Conservation (phyloP, 805 yeast genomes). For the Candida lessepsii region DNA sequence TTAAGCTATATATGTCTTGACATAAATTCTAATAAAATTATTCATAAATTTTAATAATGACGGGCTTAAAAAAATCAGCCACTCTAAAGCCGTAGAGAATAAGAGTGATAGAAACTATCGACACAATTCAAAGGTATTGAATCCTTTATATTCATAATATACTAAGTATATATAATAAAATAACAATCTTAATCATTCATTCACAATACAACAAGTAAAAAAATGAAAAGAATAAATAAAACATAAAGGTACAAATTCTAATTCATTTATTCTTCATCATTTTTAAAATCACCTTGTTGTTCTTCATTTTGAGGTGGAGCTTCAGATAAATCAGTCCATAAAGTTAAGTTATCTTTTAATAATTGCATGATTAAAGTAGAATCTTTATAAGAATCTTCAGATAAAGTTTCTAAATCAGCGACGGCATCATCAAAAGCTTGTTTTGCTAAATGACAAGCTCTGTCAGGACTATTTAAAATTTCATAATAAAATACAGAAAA, state of each 20-base stretch:
- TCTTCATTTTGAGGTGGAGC: conserved; percentile 49
- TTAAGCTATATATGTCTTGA: too few relatives aligned
- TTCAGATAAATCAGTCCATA: conserved; percentile 96
- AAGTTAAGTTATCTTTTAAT: conserved; percentile 95
- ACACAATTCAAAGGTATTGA: neutral
- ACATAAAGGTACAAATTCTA: conserved; percentile 6
- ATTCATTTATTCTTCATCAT: conserved; percentile 17
- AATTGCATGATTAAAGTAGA: conserved; percentile 98
- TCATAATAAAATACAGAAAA: conserved; percentile 98
- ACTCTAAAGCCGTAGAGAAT: too few relatives aligned
- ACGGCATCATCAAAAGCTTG: conserved; percentile 99
- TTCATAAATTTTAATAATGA: too few relatives aligned
- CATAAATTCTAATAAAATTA: too few relatives aligned
- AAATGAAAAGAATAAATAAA: conserved; percentile 5
- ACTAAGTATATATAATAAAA: conserved; percentile 10
- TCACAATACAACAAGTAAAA: conserved; percentile 6
- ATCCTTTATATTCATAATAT: conserved; percentile 8
- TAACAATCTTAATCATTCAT: conserved; percentile 13
- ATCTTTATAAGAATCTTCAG: conserved; percentile 98
- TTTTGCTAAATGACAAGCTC: conserved; percentile 98
- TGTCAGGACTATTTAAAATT: conserved; percentile 96
- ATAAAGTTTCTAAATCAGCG: conserved; percentile 95
- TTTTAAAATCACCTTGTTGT: conserved; percentile 20
- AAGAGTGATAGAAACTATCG: too few relatives aligned
- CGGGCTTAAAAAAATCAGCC: too few relatives aligned